phyloP scores from a whole-genome alignment of 2,329 filamentous ascomycete genomes.

The Periconia sp. region DNA sequence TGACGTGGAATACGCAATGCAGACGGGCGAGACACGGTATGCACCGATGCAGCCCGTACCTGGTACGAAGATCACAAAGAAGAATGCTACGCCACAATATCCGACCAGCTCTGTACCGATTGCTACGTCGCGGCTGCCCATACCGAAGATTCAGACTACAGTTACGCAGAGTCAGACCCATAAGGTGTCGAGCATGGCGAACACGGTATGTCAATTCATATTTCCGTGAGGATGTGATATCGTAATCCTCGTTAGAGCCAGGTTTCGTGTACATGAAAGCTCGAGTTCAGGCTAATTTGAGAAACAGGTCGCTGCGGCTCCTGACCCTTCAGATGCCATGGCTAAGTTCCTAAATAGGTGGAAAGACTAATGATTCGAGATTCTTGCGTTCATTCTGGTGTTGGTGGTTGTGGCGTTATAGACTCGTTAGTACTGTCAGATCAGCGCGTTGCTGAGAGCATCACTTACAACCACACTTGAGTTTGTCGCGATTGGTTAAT shows the following conservation, averaged over 20 bases:
- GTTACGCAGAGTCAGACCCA: slow-evolving; percentile 59
- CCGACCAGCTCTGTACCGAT: slow-evolving; percentile 62
- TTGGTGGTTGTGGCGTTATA: slow-evolving; percentile 2
- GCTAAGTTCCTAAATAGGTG: slow-evolving; percentile 63
- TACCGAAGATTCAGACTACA: slow-evolving; percentile 56
- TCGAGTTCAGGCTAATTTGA: slow-evolving; percentile 19
- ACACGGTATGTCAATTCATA: slow-evolving; percentile 58
- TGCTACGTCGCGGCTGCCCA: slow-evolving; percentile 58
- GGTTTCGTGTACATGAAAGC: neutral
- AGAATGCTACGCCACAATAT: slow-evolving; percentile 56
- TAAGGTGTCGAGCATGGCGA: slow-evolving; percentile 59
- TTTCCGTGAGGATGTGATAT: neutral
- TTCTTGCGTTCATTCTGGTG: neutral
- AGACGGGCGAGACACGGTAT: slow-evolving; percentile 64
- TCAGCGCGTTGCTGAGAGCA: too few relatives aligned
- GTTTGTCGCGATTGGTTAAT: neutral
- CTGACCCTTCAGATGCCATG: slow-evolving; percentile 60
- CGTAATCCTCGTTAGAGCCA: neutral
- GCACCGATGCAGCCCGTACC: slow-evolving; percentile 67
- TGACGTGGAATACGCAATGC: slow-evolving; percentile 60
- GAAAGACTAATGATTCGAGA: slow-evolving; percentile 59
- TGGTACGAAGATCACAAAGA: slow-evolving; percentile 63
- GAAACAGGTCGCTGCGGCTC: slow-evolving; percentile 60
- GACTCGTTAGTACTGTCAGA: too few relatives aligned
- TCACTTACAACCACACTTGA: too few relatives aligned